Percentiles rank a stretch among this genome's conserved stretches.
Evolutionary conservation across 139 green algal species (phyloP).

Genomic region (Cymbomonas tetramitiformis): DNA sequence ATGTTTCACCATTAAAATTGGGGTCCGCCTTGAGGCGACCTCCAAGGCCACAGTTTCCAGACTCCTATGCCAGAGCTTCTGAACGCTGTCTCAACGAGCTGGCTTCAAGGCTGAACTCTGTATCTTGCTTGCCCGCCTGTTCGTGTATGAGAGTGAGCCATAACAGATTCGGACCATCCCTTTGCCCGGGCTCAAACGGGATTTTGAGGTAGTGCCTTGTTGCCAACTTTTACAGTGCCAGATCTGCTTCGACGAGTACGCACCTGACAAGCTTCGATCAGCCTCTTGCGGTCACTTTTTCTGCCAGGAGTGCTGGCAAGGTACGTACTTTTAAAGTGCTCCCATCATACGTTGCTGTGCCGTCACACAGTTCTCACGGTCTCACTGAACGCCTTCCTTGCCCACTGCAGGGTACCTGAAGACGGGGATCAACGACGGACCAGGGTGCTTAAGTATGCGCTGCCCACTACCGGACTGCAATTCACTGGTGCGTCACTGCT

Average conservation of each 20-base stretch:
- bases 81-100: background rate
- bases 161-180: background rate
- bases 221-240: constrained; percentile 56
- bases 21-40: too few species aligned
- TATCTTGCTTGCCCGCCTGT: background rate
- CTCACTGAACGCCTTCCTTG: background rate
- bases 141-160: background rate
- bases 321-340: constrained; percentile 17
- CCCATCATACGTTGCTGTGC: background rate
- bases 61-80: too few species aligned
- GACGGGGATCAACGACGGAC: constrained; percentile 35
- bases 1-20: too few species aligned
- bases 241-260: constrained; percentile 79
- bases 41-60: too few species aligned
- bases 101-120: background rate
- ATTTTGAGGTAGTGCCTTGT: too few species aligned
- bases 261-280: background rate
- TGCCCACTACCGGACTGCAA: constrained; percentile 47
- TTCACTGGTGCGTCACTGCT: too few species aligned
- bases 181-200: constrained; percentile 22
- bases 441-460: constrained; percentile 41
- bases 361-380: background rate
- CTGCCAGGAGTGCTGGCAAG: constrained; percentile 64
- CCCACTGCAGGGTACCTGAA: constrained; percentile 42
- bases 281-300: constrained; percentile 53